Evolutionary conservation across 441 rosid species (phyloP), one percentile per base, ranked within the genome.

Genomic region (Eugenia klotzschiana): DNA sequence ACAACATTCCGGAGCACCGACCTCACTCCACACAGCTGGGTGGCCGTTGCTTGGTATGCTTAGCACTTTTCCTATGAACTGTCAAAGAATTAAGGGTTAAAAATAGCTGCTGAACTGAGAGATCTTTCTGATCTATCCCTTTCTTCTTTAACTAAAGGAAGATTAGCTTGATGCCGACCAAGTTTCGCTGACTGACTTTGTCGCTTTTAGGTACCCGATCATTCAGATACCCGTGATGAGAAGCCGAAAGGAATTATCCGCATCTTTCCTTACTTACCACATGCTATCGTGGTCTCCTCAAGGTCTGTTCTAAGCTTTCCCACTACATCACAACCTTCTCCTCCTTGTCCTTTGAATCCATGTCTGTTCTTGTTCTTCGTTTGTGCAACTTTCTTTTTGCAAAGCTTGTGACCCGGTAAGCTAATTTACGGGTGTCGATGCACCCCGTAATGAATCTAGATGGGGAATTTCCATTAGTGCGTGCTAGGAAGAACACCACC

Each of bases 201-300:
- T 6, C 49, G 15, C 43, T n/a, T 54, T 57, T 57, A 92, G 94
- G 92, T 91, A 91, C 82, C 93, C 94, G n/a, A 82, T 91, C 81
- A 87, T 89, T 81, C 87, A 82, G 79, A 87, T 92, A 82, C 93
- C 94, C 29, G 10, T 79, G 23, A 80, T 84, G 82, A 83, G 15
- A 54, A 33, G 10, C 74, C 86, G n/a, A 51, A 84, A 79, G 86
- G 92, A 87, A 25, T 55, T 90, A 22, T 83, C 87, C 69, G 91
- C 94, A 12, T 72, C 87, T 46, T 92, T 91, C 85, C 79, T 91
- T 20, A 90, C 94, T 40, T 92, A 87, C 82, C 94, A 92, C 86
- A 74, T 60, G 11, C 53, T 91, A 80, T 84, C 80, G 23, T 84
- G 87, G n/a, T 10, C 60, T 54, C 81, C 84, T 83, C 83, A 83